Evolutionary conservation across 169 alveolate genomes (phyloP).

Genomic region (Babesia divergens): DNA sequence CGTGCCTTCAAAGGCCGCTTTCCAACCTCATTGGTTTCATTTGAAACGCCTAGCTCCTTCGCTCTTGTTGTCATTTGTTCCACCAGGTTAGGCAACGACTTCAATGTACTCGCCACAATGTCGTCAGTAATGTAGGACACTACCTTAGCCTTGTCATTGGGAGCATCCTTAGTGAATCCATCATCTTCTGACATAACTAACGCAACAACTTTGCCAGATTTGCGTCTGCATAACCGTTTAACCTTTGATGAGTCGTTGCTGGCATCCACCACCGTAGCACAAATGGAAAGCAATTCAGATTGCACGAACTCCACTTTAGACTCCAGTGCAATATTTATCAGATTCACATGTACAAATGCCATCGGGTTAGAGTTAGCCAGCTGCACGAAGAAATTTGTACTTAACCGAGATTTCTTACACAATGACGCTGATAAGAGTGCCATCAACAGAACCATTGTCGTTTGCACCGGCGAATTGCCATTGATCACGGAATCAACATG

Average conservation of each 20-base stretch:
- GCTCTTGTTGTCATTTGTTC: not conserved
- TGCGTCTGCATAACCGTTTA: slow-evolving; percentile 14
- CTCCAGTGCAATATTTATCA: slow-evolving; percentile 18
- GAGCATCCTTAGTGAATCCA: not conserved
- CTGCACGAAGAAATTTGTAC: slow-evolving; percentile 38
- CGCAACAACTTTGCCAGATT: not conserved
- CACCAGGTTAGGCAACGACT: not conserved
- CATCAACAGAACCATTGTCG: slow-evolving; percentile 12
- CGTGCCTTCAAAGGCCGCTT: slow-evolving; percentile 1
- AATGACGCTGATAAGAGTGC: slow-evolving; percentile 6
- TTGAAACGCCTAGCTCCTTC: not conserved
- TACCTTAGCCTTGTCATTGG: not conserved
- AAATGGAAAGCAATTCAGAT: slow-evolving; percentile 29
- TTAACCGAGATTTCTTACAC: slow-evolving; percentile 4
- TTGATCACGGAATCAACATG: slow-evolving; percentile 2
- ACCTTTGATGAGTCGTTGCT: not conserved
- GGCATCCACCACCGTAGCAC: slow-evolving; percentile 5
- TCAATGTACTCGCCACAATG: not conserved
- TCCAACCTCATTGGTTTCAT: not conserved
- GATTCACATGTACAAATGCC: slow-evolving; percentile 6
- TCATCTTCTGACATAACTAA: not conserved
- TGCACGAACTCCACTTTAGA: slow-evolving; percentile 40
- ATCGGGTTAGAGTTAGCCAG: slow-evolving; percentile 23
- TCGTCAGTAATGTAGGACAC: slow-evolving; percentile 11
- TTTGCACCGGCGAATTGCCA: slow-evolving; percentile 9